phyloP scores from a whole-genome alignment of 2,329 filamentous ascomycete species.

The Penicillium sp. region DNA sequence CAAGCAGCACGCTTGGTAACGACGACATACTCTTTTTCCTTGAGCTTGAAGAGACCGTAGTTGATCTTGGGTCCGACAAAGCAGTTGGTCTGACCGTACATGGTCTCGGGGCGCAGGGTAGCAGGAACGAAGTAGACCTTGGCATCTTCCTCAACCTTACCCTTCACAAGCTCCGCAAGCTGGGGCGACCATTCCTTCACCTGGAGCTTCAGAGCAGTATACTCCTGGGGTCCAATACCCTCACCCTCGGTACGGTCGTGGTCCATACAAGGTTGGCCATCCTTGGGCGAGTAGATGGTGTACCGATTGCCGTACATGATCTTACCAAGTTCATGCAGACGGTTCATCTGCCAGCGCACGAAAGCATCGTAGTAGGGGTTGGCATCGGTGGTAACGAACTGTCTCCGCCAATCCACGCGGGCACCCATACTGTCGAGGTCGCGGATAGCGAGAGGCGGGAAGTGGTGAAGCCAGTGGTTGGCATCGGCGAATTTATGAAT shows the following conservation, averaged over 20 bases:
- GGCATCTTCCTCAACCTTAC: slow-evolving; percentile 73
- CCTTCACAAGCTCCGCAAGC: slow-evolving; percentile 67
- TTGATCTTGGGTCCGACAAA: slow-evolving; percentile 88
- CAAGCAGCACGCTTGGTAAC: slow-evolving; percentile 77
- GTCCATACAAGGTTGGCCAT: slow-evolving; percentile 83
- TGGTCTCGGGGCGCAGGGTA: slow-evolving; percentile 91
- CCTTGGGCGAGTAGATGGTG: slow-evolving; percentile 89
- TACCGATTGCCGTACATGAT: slow-evolving; percentile 92
- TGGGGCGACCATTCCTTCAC: slow-evolving; percentile 83
- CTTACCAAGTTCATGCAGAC: slow-evolving; percentile 82
- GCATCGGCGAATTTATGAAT: slow-evolving; percentile 92
- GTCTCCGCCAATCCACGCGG: slow-evolving; percentile 87
- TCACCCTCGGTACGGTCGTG: slow-evolving; percentile 80
- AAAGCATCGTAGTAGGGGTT: slow-evolving; percentile 98
- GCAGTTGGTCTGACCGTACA: slow-evolving; percentile 97
- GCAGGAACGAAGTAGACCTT: slow-evolving; percentile 88
- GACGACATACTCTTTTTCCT: slow-evolving; percentile 76
- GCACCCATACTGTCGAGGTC: slow-evolving; percentile 82
- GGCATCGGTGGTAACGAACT: slow-evolving; percentile 90
- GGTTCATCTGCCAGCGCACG: slow-evolving; percentile 95
- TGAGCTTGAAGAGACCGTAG: slow-evolving; percentile 83
- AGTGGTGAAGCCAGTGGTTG: slow-evolving; percentile 87
- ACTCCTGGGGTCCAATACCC: slow-evolving; percentile 82
- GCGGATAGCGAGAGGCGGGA: slow-evolving; percentile 72
- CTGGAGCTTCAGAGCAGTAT: slow-evolving; percentile 86